phyloP scores from a whole-genome alignment of 2,329 filamentous ascomycete genomes.

The Ilyonectria mors-panacis region DNA sequence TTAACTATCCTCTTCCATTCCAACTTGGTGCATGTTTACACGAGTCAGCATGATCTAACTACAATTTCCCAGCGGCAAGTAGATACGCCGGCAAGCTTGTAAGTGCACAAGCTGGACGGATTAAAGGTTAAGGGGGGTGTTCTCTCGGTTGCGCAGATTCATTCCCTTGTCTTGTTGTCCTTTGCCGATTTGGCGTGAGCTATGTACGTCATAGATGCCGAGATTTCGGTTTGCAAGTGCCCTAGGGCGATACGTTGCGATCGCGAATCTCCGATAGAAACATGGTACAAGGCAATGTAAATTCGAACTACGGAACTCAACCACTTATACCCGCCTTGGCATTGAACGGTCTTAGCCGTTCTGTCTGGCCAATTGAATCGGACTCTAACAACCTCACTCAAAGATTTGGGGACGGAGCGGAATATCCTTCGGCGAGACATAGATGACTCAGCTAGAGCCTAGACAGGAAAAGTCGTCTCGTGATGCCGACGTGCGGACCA shows the following conservation, averaged over 20 bases:
- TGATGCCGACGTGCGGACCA: conserved; percentile 49
- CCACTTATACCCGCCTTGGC: conserved; percentile 5
- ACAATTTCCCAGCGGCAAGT: background rate
- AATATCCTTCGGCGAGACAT: conserved; percentile 41
- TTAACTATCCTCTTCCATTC: background rate
- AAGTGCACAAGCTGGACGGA: background rate
- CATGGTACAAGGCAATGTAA: conserved; percentile 6
- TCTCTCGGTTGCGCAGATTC: background rate
- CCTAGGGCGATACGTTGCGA: background rate
- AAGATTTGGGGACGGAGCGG: conserved; percentile 33
- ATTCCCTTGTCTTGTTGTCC: background rate
- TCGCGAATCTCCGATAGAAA: background rate
- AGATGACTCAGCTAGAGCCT: conserved; percentile 45
- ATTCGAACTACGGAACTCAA: background rate
- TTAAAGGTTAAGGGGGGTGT: background rate
- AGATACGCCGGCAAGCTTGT: too few relatives aligned
- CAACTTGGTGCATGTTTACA: background rate
- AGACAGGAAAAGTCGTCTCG: conserved; percentile 46
- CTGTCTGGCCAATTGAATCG: conserved; percentile 27
- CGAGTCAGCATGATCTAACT: background rate
- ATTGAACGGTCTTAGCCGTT: background rate
- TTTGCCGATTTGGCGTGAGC: background rate
- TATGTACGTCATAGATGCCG: background rate
- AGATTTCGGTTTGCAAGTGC: background rate
- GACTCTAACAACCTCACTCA: conserved; percentile 13